Evolutionary conservation across 257 asterid genomes (phyloP).

Genomic region (Solanum virginianum): DNA sequence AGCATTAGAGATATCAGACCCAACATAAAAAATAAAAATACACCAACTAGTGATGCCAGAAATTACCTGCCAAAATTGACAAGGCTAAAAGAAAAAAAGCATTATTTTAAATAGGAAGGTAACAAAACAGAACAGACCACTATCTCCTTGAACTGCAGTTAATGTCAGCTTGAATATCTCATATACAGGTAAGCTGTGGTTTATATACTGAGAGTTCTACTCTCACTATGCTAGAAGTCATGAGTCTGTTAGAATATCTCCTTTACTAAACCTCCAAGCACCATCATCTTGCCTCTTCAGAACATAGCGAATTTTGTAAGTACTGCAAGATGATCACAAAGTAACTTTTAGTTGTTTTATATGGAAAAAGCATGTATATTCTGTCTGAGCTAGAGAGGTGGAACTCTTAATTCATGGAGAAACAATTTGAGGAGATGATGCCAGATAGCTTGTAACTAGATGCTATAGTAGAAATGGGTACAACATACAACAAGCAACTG

Average conservation of each 20-base stretch:
- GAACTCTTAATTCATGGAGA: background rate
- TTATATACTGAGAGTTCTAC: background rate
- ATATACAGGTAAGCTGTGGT: conserved; percentile 20
- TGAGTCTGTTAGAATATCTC: conserved; percentile 43
- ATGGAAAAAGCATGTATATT: background rate
- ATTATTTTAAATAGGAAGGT: background rate
- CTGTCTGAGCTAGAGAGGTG: background rate
- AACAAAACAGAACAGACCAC: background rate
- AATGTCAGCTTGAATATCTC: conserved; percentile 6
- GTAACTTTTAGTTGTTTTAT: background rate
- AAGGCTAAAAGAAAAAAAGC: background rate
- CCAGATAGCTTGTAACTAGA: background rate
- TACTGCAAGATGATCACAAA: conserved; percentile 45
- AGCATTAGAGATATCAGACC: background rate
- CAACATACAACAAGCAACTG: background rate
- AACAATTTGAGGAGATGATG: background rate
- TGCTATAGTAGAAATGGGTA: background rate
- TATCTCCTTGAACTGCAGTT: conserved; percentile 6
- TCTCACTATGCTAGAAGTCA: conserved; percentile 14
- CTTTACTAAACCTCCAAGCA: conserved; percentile 79
- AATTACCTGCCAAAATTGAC: conserved; percentile 6
- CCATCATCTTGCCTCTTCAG: conserved; percentile 76
- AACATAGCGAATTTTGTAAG: conserved; percentile 64
- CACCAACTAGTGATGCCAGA: conserved; percentile 19
- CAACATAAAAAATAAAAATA: conserved; percentile 20